A percentile compares a stretch with the other conserved stretches of the same genome.
These are phyloP conservation scores for Dichomitus squalens DNA, from an alignment of 1,284 basidiomycete species.

Conservation along the genomic window DNA sequence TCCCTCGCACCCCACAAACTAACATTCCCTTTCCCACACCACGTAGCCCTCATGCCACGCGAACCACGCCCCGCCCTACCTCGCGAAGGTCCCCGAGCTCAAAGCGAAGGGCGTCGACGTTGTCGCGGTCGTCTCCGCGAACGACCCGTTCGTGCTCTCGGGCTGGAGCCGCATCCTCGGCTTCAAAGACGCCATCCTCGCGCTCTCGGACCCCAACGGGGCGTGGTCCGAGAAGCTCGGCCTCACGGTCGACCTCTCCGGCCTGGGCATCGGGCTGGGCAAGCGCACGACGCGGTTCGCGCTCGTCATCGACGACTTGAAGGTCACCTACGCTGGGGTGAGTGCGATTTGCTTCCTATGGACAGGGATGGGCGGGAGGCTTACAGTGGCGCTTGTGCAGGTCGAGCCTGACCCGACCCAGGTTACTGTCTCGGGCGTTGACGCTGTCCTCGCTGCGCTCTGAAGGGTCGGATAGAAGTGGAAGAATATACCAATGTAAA, in stretches of 20 bases:
- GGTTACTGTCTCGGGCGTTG: constrained; percentile 67
- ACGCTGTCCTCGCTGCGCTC: constrained; percentile 53
- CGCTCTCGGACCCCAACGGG: constrained; percentile 62
- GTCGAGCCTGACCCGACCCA: constrained; percentile 49
- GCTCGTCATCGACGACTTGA: constrained; percentile 72
- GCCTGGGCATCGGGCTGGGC: constrained; percentile 57
- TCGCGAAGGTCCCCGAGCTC: constrained; percentile 67
- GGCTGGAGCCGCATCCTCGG: constrained; percentile 74
- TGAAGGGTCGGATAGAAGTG: constrained; percentile 11
- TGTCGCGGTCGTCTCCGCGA: constrained; percentile 69
- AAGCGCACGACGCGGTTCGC: constrained; percentile 72
- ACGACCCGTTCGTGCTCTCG: constrained; percentile 78
- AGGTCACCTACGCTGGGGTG: constrained; percentile 65
- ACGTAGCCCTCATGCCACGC: constrained; percentile 71
- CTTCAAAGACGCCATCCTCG: constrained; percentile 68
- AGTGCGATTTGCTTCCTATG: constrained; percentile 24
- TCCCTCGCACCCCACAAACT: not conserved
- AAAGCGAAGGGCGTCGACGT: constrained; percentile 76
- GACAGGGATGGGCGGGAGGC: not conserved
- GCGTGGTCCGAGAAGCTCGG: constrained; percentile 67
- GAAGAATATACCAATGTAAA: not conserved
- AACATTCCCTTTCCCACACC: not conserved
- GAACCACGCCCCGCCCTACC: constrained; percentile 73
- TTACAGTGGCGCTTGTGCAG: constrained; percentile 32
- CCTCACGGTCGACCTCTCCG: constrained; percentile 59